Evolutionary conservation across 108 stramenopile species (phyloP), one percentile per base, ranked within the genome.

Genomic region (Licmophora abbreviata): DNA sequence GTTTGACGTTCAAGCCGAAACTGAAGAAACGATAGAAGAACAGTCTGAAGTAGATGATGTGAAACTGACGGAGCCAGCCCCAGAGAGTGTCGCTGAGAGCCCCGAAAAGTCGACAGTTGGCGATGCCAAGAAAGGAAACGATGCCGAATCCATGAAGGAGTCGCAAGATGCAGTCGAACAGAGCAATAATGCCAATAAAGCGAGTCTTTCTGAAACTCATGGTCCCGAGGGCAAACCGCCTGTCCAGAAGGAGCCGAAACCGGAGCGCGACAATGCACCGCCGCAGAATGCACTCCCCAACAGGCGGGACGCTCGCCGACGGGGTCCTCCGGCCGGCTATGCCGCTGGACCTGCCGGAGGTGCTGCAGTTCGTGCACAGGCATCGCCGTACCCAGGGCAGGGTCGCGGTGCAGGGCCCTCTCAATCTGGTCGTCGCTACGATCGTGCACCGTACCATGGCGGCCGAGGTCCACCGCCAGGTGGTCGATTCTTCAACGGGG

Each of bases 321-420:
- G 88, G 1, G 88, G 82, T 27, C 88, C 84, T 0, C 88, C 88
- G 0, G 77, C 62, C 10, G 88, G 88, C 2, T 91, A 91, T 46
- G 36, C 74, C 18, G 77, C 86, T 56, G 88, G 88, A 38, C 88
- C 88, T 0, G 88, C 88, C n/a, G 79, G 81, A 2, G 66, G 40
- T 14, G 58, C 67, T 22, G 61, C 42, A 0, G 34, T 50, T 49
- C 43, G 30, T 5, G 25, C 35, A 7, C 23, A 23, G 4, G 25
- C 51, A 8, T 22, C n/a, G 21, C 41, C 38, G 4, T 49, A 51
- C 36, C 33, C 4, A 1, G 49, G 20, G 2, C 15, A 36, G 17
- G 7, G 26, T 41, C 5, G 48, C 1, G 46, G 48, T 30, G 46
- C 31, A 44, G 17, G 42, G 44, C 23, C n/a, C 24, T 35, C 33